Conservation (phyloP, 2,329 filamentous ascomycete species). For the Penicillium sp. region DNA sequence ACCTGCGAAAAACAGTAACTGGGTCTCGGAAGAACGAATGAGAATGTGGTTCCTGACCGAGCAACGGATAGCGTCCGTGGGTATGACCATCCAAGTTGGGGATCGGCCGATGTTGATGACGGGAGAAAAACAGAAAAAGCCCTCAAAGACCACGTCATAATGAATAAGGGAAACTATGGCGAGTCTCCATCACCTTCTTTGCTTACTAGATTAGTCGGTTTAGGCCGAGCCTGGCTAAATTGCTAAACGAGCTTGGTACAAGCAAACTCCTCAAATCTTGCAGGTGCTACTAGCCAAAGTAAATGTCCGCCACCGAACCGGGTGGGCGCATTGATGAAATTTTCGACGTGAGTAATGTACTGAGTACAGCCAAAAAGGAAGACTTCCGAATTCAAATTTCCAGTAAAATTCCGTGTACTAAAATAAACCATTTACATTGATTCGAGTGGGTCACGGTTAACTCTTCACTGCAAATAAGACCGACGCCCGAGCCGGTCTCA, state of each 20-base stretch:
- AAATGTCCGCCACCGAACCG: not conserved
- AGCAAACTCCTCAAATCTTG: not conserved
- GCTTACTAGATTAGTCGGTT: not conserved
- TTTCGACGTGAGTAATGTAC: not conserved
- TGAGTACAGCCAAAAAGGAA: not conserved
- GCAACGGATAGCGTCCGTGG: constrained; percentile 12
- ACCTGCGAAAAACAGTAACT: constrained; percentile 17
- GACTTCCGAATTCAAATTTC: not conserved
- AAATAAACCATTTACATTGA: constrained; percentile 3
- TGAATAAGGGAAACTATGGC: not conserved
- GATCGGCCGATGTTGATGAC: constrained; percentile 3
- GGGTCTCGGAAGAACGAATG: constrained; percentile 17
- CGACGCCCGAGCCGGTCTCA: constrained; percentile 8
- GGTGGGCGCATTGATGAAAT: not conserved
- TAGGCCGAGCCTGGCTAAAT: not conserved
- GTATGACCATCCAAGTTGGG: not conserved
- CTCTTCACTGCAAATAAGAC: constrained; percentile 11
- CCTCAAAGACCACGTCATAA: not conserved
- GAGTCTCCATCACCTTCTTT: not conserved
- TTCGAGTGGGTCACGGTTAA: constrained; percentile 13
- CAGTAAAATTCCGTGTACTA: not conserved
- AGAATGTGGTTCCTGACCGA: constrained; percentile 15
- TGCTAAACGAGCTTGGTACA: not conserved
- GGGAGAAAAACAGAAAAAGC: not conserved
- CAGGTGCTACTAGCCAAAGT: not conserved